Evolutionary conservation across 371 early-diverging fungal species (phyloP), one percentile per base, ranked within the genome.

Genomic region (Apophysomyces ossiformis): DNA sequence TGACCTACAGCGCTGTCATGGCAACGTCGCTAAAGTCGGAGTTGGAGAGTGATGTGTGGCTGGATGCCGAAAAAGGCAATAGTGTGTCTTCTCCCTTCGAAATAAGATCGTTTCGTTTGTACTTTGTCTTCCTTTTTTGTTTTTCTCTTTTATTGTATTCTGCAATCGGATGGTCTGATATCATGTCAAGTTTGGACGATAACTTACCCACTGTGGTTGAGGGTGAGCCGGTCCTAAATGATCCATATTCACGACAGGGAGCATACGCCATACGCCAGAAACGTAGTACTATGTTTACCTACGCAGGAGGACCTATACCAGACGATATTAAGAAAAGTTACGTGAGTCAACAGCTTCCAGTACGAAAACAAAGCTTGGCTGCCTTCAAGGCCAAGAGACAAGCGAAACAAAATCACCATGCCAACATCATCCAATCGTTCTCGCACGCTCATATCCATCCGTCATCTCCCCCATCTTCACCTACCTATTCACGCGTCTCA

Each of bases 311-410:
- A 9, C 68, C 72, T 0, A 80, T 80, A 58, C 73, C 81, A 45
- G 81, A 79, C 16, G 58, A 67, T 16, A 64, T 79, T 16, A 64
- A 69, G 21, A 75, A 77, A 18, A 79, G 69, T 35, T 82, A 82
- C 60, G 74, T 74, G 5, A 75, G 72, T 26, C 82, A 82, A 54
- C 71, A 76, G 32, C 64, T 82, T 9, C 82, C 82, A 32, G 69
- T 82, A 39, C 66, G 82, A 59, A 72, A 79, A 18, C 82, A 82
- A 44, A 82, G 82, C 56, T 59, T 82, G 11, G 77, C 74, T 47
- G 77, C 82, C 16, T 70, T 60, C 36, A 57, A 41, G 4, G 38
- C 46, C 12, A 63, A 64, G 35, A 59, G 21, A 39, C n/a, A 16
- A n/a, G 13, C 26, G 39, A 58, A 36, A 5, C 5, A 64, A 46